Base-by-base conservation (phyloP, 768 basidiomycete species). In the Hygrophorus russula region DNA sequence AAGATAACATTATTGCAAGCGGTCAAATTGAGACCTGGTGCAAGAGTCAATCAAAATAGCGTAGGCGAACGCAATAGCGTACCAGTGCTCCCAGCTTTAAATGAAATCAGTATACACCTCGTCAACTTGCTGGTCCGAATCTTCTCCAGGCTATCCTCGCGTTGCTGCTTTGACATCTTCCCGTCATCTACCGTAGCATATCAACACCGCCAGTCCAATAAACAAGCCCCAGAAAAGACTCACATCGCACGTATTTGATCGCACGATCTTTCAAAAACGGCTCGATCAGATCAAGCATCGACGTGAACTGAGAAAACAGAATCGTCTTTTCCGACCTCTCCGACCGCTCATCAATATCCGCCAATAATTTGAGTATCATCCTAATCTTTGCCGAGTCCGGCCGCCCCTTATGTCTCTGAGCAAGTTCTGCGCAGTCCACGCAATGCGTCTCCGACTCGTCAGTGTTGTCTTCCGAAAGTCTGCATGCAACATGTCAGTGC, bases 51-150 rank as follows among this genome's bases (percentile, higher is more conserved):
- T 33, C 53, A 37, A 33, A 19, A 8, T 13, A 43, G n/a, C 28
- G 18, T 29, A 45, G 30, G 31, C 43, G 18, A 42, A 46, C 42
- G 17, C 24, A 38, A 32, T 9, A 28, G 61, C 68, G 42, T 53
- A 86, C 89, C 89, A n/a, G 85, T 90, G 54, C 86, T 86, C 3
- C 92, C 92, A 20, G 92, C 91, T 59, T 93, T 96, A 75, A 97
- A 93, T 0, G 91, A 96, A 49, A 98, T 92, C 49, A 99, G 64
- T 48, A 98, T 96, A 34, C 94, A 80, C 27, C 73, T 73, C 9
- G 71, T 77, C 12, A 53, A 66, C 19, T 60, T 59, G 56, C 73
- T 76, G 13, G 50, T 75, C 54, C 73, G 76, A 60, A 99, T 91
- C 51, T 73, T 76, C 29, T 78, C 66, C 34, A 98, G 60, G 56